A percentile compares a stretch with the other conserved stretches of the same genome.
phyloP scores from a whole-genome alignment of 2,329 filamentous ascomycete species.

The Sclerotinia minor region DNA sequence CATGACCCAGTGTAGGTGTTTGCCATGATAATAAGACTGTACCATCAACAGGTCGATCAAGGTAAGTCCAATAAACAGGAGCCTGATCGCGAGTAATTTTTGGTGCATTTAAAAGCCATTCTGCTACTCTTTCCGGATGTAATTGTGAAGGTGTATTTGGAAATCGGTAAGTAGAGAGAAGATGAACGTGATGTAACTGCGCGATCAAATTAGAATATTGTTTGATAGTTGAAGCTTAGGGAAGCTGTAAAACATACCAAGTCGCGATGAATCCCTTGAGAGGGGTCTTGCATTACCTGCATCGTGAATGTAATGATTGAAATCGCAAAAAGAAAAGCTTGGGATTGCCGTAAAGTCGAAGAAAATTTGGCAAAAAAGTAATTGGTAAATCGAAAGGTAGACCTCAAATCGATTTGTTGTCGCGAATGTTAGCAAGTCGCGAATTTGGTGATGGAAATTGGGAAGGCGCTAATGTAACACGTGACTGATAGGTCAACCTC shows the following conservation, averaged over 20 bases:
- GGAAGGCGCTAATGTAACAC: slow-evolving; percentile 2
- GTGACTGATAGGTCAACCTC: slow-evolving; percentile 3
- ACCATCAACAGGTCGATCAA: slow-evolving; percentile 79
- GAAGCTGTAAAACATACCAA: slow-evolving; percentile 44
- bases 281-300: slow-evolving; percentile 47
- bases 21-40: slow-evolving; percentile 88
- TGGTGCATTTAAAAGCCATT: slow-evolving; percentile 80
- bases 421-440: slow-evolving; percentile 8
- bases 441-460: slow-evolving; percentile 16
- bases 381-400: background rate
- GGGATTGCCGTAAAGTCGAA: background rate
- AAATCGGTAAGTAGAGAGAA: slow-evolving; percentile 81
- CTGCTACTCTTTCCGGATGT: slow-evolving; percentile 73
- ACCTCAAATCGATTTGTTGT: slow-evolving; percentile 11
- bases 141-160: slow-evolving; percentile 66
- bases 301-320: slow-evolving; percentile 16
- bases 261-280: slow-evolving; percentile 46
- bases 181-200: slow-evolving; percentile 68
- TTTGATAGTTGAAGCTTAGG: slow-evolving; percentile 18
- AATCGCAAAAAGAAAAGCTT: slow-evolving; percentile 7
- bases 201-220: slow-evolving; percentile 27
- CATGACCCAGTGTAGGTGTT: slow-evolving; percentile 68
- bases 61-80: slow-evolving; percentile 90
- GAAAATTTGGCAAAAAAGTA: background rate
- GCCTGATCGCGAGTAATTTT: slow-evolving; percentile 81